Evolutionary conservation across 2,329 filamentous ascomycete genomes (phyloP).

Genomic region (Fusarium lyarnte): DNA sequence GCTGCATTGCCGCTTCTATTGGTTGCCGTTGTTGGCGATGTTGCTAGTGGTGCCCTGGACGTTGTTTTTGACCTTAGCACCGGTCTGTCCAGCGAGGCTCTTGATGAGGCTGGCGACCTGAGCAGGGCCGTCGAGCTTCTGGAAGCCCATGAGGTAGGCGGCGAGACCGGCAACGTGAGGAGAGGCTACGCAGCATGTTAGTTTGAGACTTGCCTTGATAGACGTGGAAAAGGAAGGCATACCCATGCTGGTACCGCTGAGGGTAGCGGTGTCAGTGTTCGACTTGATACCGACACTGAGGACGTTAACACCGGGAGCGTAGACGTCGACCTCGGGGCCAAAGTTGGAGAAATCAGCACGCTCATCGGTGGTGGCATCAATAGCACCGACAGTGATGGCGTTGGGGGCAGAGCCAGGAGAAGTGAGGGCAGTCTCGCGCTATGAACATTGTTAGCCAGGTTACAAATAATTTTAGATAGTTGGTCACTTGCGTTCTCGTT

Average conservation of each 20-base stretch:
- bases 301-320: conserved; percentile 65
- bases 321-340: conserved; percentile 62
- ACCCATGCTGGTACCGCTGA: conserved; percentile 69
- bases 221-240: conserved; percentile 22
- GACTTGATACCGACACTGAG: conserved; percentile 62
- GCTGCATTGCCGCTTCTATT: conserved; percentile 33
- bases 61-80: conserved; percentile 57
- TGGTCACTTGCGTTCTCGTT: conserved; percentile 59
- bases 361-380: conserved; percentile 60
- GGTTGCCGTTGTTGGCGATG: conserved; percentile 67
- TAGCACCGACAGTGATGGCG: conserved; percentile 69
- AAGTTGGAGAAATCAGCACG: conserved; percentile 69
- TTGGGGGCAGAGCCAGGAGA: conserved; percentile 65
- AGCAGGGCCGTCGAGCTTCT: conserved; percentile 54
- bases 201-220: conserved; percentile 1
- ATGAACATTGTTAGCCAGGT: conserved; percentile 12
- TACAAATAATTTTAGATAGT: neutral
- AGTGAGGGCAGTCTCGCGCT: conserved; percentile 59
- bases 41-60: conserved; percentile 56
- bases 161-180: conserved; percentile 75
- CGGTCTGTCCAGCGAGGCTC: conserved; percentile 59
- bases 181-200: conserved; percentile 54
- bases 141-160: conserved; percentile 71
- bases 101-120: conserved; percentile 60
- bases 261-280: conserved; percentile 54